phyloP scores from a whole-genome alignment of 2,329 filamentous ascomycete genomes.

The Bipolaris zeicola region DNA sequence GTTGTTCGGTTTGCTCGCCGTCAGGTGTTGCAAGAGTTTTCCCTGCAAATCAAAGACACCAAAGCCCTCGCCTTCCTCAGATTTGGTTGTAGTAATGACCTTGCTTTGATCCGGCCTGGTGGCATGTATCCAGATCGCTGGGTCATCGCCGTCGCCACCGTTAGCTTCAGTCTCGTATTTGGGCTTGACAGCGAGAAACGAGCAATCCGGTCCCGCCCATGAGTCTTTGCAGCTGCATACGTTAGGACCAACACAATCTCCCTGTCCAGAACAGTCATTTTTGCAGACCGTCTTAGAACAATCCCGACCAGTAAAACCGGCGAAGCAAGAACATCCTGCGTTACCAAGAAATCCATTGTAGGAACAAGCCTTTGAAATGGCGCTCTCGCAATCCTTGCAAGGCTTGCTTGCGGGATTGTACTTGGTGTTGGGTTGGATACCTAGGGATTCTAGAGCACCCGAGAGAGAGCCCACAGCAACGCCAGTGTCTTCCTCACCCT shows the following conservation, averaged over 20 bases:
- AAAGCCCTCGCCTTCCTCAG: slow-evolving; percentile 56
- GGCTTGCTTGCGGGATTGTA: slow-evolving; percentile 25
- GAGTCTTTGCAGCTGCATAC: slow-evolving; percentile 32
- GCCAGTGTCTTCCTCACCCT: slow-evolving; percentile 32
- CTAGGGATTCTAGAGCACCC: slow-evolving; percentile 17
- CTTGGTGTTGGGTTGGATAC: slow-evolving; percentile 25
- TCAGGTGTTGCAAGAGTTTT: slow-evolving; percentile 54
- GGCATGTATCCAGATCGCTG: slow-evolving; percentile 41
- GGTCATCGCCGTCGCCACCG: slow-evolving; percentile 42
- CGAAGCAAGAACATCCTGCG: slow-evolving; percentile 30
- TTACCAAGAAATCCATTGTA: slow-evolving; percentile 23
- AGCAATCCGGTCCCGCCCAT: slow-evolving; percentile 39
- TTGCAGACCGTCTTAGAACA: slow-evolving; percentile 29
- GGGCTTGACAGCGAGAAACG: slow-evolving; percentile 34
- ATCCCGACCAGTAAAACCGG: slow-evolving; percentile 31
- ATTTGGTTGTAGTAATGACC: slow-evolving; percentile 61
- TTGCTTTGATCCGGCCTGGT: slow-evolving; percentile 50
- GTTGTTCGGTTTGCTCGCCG: slow-evolving; percentile 59
- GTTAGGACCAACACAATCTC: slow-evolving; percentile 34
- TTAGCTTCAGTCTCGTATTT: slow-evolving; percentile 43
- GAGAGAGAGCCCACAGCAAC: slow-evolving; percentile 31
- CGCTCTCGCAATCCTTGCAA: slow-evolving; percentile 25
- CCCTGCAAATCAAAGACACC: slow-evolving; percentile 58
- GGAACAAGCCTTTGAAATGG: slow-evolving; percentile 27
- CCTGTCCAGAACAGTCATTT: slow-evolving; percentile 36